Base-by-base conservation (phyloP, 2,329 filamentous ascomycete genomes). In the Aotearoamyces nothofagi region DNA sequence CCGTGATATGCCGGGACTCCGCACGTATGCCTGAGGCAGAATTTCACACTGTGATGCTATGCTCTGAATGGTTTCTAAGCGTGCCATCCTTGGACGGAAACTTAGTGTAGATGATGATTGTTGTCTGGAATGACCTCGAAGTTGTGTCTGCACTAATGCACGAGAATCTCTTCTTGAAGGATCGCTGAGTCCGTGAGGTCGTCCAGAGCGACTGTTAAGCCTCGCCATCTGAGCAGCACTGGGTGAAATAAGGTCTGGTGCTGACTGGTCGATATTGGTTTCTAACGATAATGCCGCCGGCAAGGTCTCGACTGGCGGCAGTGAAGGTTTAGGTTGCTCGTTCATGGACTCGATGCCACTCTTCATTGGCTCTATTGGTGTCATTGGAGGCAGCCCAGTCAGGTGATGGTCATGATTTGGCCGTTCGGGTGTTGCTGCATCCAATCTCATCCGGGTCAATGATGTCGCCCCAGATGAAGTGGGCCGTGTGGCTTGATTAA, bases 51-150 rank as follows among this genome's bases (percentile, higher is more conserved):
- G 34, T 3, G 45, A 41, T 2, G 45, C 43, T 10, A 48, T 43
- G 35, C 57, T 63, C 25, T 66, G 66, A 16, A 69, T 66, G 2
- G 60, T 66, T 38, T 74, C 66, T 1, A 73, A 53, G 2, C 63
- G 59, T 34, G 65, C 57, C n/a, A 61, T 58, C 0, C 58, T 56
- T 4, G 66, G 63, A 9, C 60, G 42, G 6, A 42, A 26, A 27
- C 40, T 19, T 47, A 55, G 12, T 56, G 58, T 8, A 61, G 63
- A 36, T 63, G 63, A 9, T 59, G 27, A 20, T 20, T 32, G 26
- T 20, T 20, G 19, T 20, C 19, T 20, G 7, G 19, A 7, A 37
- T 31, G 22, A 20, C 24, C n/a, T 35, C 27, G 14, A 28, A 26
- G 31, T 5, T 29, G 33, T 22, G 14, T 30, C 22, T 32, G 33